Conservation (phyloP, 1,139 yeast species). For the Ogataea hybrid region DNA sequence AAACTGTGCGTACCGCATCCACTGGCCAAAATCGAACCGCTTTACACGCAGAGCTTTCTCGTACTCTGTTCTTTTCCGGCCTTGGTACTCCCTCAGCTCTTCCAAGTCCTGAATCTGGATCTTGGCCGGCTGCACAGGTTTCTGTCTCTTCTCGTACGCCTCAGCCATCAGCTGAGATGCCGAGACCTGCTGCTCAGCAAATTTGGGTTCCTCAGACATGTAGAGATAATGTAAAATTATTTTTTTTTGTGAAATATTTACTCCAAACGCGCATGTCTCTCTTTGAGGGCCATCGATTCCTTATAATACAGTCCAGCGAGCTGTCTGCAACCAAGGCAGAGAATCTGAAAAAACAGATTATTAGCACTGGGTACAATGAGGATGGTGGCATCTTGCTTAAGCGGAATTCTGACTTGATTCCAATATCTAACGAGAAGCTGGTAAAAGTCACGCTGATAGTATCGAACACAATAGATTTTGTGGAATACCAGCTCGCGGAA, state of each 20-base stretch:
- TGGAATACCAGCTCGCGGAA: conserved; percentile 49
- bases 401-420: conserved; percentile 14
- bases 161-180: conserved; percentile 57
- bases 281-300: conserved; percentile 41
- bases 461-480: conserved; percentile 51
- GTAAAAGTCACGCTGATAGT: conserved; percentile 51
- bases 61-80: conserved; percentile 73
- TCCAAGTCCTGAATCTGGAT: conserved; percentile 72
- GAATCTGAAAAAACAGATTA: conserved; percentile 25
- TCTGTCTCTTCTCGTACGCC: conserved; percentile 49
- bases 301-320: conserved; percentile 40
- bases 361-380: conserved; percentile 27
- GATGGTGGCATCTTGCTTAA: conserved; percentile 19
- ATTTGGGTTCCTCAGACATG: conserved; percentile 2
- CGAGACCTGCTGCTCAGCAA: conserved; percentile 50
- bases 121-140: conserved; percentile 40
- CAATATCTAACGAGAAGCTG: conserved; percentile 20
- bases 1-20: conserved; percentile 91
- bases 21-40: conserved; percentile 76
- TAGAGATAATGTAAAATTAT: background rate
- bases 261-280: conserved; percentile 19
- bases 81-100: conserved; percentile 73
- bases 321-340: conserved; percentile 31
- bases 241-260: conserved; percentile 2
- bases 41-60: conserved; percentile 86